Conservation (phyloP, 2,329 filamentous ascomycete species). For the Acephala macrosclerotiorum region DNA sequence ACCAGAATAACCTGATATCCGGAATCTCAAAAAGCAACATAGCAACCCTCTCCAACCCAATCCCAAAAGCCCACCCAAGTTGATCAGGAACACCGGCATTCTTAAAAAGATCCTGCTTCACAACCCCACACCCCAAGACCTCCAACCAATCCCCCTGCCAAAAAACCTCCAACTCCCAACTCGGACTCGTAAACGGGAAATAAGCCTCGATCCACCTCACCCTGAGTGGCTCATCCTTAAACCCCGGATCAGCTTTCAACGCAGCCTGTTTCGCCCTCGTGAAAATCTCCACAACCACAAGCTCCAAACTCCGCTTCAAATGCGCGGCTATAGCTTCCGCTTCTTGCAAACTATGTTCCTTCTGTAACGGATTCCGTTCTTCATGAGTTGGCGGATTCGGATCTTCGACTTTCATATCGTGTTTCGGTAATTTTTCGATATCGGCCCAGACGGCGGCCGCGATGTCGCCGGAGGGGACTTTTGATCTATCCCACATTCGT, state of each 20-base stretch:
- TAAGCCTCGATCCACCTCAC: conserved; percentile 97
- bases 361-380: conserved; percentile 84
- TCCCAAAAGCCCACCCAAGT: conserved; percentile 93
- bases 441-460: conserved; percentile 74
- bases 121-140: conserved; percentile 90
- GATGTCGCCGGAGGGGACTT: conserved; percentile 63
- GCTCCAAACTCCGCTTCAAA: conserved; percentile 87
- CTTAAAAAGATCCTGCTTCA: conserved; percentile 81
- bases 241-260: conserved; percentile 51
- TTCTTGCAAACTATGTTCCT: conserved; percentile 75
- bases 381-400: conserved; percentile 79
- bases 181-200: conserved; percentile 96
- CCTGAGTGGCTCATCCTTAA: conserved; percentile 74
- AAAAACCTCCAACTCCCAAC: conserved; percentile 95
- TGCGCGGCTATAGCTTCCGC: conserved; percentile 84
- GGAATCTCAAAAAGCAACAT: conserved; percentile 98
- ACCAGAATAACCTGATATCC: conserved; percentile 98
- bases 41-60: conserved; percentile 92
- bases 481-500: conserved; percentile 80
- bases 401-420: conserved; percentile 82
- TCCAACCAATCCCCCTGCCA: conserved; percentile 97
- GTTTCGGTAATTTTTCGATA: conserved; percentile 73
- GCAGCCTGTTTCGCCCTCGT: conserved; percentile 75
- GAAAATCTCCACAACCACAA: conserved; percentile 91
- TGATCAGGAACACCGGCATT: conserved; percentile 78